phyloP scores from a whole-genome alignment of 2,329 filamentous ascomycete species.

The Diaporthe caulivora region DNA sequence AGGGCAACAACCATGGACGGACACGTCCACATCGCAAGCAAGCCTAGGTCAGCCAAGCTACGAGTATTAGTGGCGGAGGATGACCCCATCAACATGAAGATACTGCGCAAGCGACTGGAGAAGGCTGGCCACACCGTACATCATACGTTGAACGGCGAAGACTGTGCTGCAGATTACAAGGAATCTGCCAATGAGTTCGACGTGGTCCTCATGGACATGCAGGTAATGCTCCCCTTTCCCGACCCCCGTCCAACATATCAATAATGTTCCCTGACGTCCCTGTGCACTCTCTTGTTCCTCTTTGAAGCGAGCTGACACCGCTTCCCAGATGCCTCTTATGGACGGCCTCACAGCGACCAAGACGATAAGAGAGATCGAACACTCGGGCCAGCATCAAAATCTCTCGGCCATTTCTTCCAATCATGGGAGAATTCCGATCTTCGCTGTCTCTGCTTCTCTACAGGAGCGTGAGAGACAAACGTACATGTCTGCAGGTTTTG shows the following conservation, averaged over 20 bases:
- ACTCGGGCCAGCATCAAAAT: slow-evolving; percentile 56
- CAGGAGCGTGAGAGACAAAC: slow-evolving; percentile 75
- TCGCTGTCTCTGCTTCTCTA: slow-evolving; percentile 88
- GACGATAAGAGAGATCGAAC: slow-evolving; percentile 83
- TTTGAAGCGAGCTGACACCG: slow-evolving; percentile 19
- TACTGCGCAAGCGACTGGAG: slow-evolving; percentile 83
- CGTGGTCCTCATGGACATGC: slow-evolving; percentile 92
- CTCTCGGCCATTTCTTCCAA: slow-evolving; percentile 70
- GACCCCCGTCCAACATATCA: no score
- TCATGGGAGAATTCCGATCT: slow-evolving; percentile 81
- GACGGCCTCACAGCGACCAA: slow-evolving; percentile 86
- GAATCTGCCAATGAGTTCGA: slow-evolving; percentile 76
- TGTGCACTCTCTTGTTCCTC: no score
- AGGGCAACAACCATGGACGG: slow-evolving; percentile 34
- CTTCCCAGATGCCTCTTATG: slow-evolving; percentile 86
- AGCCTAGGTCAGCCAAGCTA: slow-evolving; percentile 55
- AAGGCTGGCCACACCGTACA: slow-evolving; percentile 79
- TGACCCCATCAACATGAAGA: slow-evolving; percentile 87
- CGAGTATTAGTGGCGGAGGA: slow-evolving; percentile 86
- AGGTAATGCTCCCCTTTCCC: slow-evolving; percentile 64
- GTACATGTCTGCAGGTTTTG: slow-evolving; percentile 85
- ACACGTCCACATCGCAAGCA: slow-evolving; percentile 26
- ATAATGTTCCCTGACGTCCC: not conserved
- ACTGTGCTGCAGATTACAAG: slow-evolving; percentile 79
- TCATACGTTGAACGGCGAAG: slow-evolving; percentile 85